phyloP scores from a whole-genome alignment of 2,329 filamentous ascomycete species.

The Talaromyces sp. region DNA sequence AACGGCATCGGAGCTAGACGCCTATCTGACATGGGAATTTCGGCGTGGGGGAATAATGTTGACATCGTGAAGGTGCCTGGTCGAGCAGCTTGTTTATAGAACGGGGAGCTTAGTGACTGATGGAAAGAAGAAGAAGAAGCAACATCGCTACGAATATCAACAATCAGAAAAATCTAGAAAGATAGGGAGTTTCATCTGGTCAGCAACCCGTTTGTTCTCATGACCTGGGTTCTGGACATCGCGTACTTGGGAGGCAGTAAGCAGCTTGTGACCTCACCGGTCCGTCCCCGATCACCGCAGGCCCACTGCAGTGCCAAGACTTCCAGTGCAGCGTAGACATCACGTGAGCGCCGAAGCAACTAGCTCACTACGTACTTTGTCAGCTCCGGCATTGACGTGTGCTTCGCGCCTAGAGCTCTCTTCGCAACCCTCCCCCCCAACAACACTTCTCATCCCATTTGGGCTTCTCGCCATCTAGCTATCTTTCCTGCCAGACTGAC shows the following conservation, averaged over 20 bases:
- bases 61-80: conserved; percentile 21
- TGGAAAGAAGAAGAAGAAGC: neutral
- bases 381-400: conserved; percentile 30
- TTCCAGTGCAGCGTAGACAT: neutral
- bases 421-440: conserved; percentile 17
- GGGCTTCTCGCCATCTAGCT: conserved; percentile 8
- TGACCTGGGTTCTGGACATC: neutral
- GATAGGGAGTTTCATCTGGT: neutral
- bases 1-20: conserved; percentile 24
- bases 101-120: neutral
- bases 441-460: conserved; percentile 16
- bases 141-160: neutral
- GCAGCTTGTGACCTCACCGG: conserved; percentile 8
- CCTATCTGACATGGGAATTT: conserved; percentile 13
- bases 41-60: conserved; percentile 19
- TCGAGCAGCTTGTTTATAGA: conserved; percentile 4
- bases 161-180: neutral
- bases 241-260: no score
- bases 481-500: neutral
- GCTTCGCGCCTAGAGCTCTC: conserved; percentile 17
- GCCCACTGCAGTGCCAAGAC: neutral
- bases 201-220: neutral
- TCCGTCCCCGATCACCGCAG: neutral
- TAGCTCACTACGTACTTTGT: conserved; percentile 9
- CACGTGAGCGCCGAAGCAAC: conserved; percentile 9